Percentiles rank a stretch among this genome's conserved stretches.
Conservation (phyloP, 2,329 filamentous ascomycete genomes). For the Exophiala mesophila region DNA sequence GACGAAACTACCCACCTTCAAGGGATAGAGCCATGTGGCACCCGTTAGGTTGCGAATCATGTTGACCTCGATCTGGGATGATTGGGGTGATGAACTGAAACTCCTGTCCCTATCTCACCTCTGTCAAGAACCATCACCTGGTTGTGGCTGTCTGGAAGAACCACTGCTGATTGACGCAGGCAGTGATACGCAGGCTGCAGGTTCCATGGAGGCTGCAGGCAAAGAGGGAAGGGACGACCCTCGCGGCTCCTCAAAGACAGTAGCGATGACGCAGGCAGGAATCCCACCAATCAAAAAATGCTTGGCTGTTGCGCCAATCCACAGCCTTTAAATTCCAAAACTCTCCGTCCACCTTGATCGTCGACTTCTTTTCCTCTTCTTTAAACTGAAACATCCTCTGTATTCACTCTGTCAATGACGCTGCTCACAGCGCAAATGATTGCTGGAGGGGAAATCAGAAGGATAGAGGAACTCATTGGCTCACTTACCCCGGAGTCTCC, state of each 20-base stretch:
- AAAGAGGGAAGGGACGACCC: too few relatives aligned
- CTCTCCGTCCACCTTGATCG: constrained; percentile 10
- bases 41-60: constrained; percentile 10
- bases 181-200: too few relatives aligned
- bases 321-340: not conserved
- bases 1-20: constrained; percentile 37
- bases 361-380: constrained; percentile 33
- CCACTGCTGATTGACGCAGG: too few relatives aligned
- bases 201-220: too few relatives aligned
- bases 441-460: constrained; percentile 45
- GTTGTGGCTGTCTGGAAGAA: too few relatives aligned
- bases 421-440: constrained; percentile 31
- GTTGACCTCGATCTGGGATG: not conserved
- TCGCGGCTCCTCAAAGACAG: too few relatives aligned
- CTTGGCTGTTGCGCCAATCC: too few relatives aligned
- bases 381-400: constrained; percentile 41
- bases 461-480: constrained; percentile 38
- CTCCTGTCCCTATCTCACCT: too few relatives aligned
- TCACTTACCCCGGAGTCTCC: constrained; percentile 44
- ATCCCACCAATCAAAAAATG: too few relatives aligned
- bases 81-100: too few relatives aligned
- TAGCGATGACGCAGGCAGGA: too few relatives aligned
- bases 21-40: constrained; percentile 45
- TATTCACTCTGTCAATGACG: constrained; percentile 44
- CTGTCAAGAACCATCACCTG: too few relatives aligned